Evolutionary conservation across 2,329 filamentous ascomycete species (phyloP), one percentile per base, ranked within the genome.

Genomic region (Grosmannia clavigera): DNA sequence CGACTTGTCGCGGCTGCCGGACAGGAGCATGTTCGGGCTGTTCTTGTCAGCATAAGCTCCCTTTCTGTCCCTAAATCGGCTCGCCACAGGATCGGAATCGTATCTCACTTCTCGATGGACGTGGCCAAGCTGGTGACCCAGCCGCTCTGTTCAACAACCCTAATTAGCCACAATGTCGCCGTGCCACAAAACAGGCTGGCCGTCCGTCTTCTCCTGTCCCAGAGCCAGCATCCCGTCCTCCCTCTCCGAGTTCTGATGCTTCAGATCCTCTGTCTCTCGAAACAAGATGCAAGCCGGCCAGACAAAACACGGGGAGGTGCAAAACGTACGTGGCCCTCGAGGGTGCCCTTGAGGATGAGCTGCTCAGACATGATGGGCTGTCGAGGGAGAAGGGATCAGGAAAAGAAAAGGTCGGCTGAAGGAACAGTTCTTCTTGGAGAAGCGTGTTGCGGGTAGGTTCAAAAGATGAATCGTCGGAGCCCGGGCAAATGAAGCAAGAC

Each of bases 11-110:
- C 94, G 91, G 76, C 85, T 90, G 74, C 83, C 92, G 70, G 94
- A 99, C 73, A 99, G 86, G 76, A 99, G 92, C 92, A 99, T 97
- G 85, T 99, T 97, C 75, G 94, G 94, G 88, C 90, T 84, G 70
- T 64, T 55, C n/a, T 51, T 12, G 48, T 27, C 27, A 52, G 27
- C 25, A 27, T 7, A 31, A 33, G 2, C 27, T 25, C n/a, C 50
- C 57, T 60, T 51, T 9, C n/a, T 22, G 22, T 22, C 25, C 7
- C 43, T 11, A 19, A 22, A 2, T 46, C 38, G 12, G n/a, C 61
- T 29, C 52, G 27, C 48, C 4, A 16, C 10, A 31, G 27, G n/a
- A 48, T 62, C 57, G 59, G 58, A 29, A 38, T 58, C 58, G 60
- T 59, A 65, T 72, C 86, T 75, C 86, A 95, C 90, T 96, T 96